These are phyloP conservation scores for Arabis alpina DNA, from an alignment of 345 rosid species.

Conservation along the genomic window DNA sequence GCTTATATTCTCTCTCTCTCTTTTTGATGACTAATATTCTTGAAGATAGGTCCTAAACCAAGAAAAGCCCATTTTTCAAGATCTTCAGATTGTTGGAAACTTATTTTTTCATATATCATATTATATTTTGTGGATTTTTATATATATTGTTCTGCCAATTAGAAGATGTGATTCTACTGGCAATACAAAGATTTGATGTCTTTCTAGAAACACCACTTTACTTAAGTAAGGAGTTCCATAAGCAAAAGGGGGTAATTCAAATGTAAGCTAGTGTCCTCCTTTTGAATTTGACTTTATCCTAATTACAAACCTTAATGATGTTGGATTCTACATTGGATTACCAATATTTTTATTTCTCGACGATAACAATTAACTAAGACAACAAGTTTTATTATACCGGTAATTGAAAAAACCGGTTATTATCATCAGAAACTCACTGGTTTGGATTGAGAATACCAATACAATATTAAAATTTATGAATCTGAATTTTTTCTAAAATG, in stretches of 20 bases:
- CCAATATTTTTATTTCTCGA: background rate
- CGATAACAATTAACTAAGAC: background rate
- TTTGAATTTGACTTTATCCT: background rate
- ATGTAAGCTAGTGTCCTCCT: slow-evolving; percentile 10
- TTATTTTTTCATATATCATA: background rate
- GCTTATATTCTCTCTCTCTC: slow-evolving; percentile 20
- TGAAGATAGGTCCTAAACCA: slow-evolving; percentile 34
- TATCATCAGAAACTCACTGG: background rate
- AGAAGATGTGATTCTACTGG: slow-evolving; percentile 42
- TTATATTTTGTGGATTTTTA: background rate
- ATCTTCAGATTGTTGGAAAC: slow-evolving; percentile 23
- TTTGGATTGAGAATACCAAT: background rate
- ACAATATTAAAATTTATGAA: background rate
- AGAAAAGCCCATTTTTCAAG: slow-evolving; percentile 15
- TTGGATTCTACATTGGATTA: slow-evolving; percentile 24
- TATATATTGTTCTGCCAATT: slow-evolving; percentile 36
- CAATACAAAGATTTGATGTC: slow-evolving; percentile 41
- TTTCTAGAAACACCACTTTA: slow-evolving; percentile 32
- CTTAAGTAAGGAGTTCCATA: slow-evolving; percentile 16
- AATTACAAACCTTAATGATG: slow-evolving; percentile 24
- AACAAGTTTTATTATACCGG: background rate
- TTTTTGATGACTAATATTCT: slow-evolving; percentile 33
- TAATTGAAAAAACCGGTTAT: background rate
- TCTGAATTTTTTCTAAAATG: too few species aligned
- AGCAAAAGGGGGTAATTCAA: slow-evolving; percentile 19